Conservation (phyloP, 2,329 filamentous ascomycete species). For the Phialophora expanda region DNA sequence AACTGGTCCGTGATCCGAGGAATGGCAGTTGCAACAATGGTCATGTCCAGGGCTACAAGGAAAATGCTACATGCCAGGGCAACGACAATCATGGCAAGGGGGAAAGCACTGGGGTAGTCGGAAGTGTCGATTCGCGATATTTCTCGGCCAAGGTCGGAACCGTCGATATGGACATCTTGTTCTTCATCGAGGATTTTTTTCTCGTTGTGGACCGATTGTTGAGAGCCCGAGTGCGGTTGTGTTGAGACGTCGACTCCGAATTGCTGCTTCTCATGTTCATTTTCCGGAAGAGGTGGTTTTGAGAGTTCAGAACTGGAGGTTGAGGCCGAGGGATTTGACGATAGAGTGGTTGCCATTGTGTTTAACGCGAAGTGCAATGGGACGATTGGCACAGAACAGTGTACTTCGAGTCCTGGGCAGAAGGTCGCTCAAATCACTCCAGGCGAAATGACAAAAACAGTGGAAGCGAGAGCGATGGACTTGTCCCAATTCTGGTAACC, state of each 20-base stretch:
- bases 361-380: neutral
- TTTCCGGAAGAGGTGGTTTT: constrained; percentile 29
- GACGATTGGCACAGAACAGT: neutral
- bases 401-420: neutral
- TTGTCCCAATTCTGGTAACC: neutral
- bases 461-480: neutral
- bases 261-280: constrained; percentile 23
- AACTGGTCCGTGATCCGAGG: constrained; percentile 47
- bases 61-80: constrained; percentile 36
- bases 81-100: constrained; percentile 38
- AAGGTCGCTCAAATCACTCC: neutral
- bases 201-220: constrained; percentile 21
- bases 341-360: constrained; percentile 24
- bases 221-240: constrained; percentile 12
- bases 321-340: constrained; percentile 26
- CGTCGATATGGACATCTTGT: constrained; percentile 18
- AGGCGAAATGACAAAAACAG: neutral
- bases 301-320: constrained; percentile 34
- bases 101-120: constrained; percentile 37
- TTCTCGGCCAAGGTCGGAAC: constrained; percentile 30
- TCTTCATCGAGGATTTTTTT: constrained; percentile 26
- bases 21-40: constrained; percentile 46
- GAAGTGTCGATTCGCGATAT: constrained; percentile 38
- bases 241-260: constrained; percentile 3
- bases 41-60: constrained; percentile 41